Percentiles rank a stretch among this genome's conserved stretches.
Conservation (phyloP, 2,329 filamentous ascomycete genomes). For the Incumbomyces lentus region DNA sequence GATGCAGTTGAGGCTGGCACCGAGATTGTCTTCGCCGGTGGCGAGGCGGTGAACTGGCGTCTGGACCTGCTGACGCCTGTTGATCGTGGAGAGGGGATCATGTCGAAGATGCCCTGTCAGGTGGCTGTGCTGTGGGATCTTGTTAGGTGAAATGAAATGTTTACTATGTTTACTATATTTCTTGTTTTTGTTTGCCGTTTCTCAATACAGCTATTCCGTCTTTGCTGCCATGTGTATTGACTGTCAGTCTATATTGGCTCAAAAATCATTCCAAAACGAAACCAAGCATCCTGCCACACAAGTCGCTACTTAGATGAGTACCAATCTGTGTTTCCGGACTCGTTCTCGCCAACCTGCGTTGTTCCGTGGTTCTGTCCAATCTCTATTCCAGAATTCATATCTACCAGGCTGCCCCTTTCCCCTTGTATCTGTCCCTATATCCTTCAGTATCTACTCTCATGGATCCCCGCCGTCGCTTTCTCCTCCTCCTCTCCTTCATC, state of each 20-base stretch:
- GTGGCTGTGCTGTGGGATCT: slow-evolving; percentile 7
- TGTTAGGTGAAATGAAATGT: background rate
- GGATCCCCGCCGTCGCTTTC: background rate
- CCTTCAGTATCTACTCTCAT: background rate
- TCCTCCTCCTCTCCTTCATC: background rate
- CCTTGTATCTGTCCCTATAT: too few species aligned
- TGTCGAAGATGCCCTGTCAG: background rate
- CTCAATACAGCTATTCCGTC: too few species aligned
- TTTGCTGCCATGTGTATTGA: too few species aligned
- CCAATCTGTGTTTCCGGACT: too few species aligned
- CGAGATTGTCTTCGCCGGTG: slow-evolving; percentile 50
- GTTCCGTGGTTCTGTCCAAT: too few species aligned
- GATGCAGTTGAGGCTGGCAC: slow-evolving; percentile 61
- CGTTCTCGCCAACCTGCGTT: too few species aligned
- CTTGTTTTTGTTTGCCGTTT: too few species aligned
- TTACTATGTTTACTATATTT: too few species aligned
- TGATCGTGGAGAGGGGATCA: background rate
- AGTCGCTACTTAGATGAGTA: too few species aligned
- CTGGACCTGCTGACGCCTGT: background rate
- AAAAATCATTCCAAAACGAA: background rate
- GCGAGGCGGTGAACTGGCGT: background rate
- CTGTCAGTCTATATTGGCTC: too few species aligned
- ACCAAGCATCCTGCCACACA: background rate
- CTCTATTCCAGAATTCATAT: too few species aligned
- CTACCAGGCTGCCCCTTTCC: too few species aligned